Evolutionary conservation across 129 eudicot species (phyloP), one percentile per base, ranked within the genome.

Genomic region (Helichrysum umbraculigerum): DNA sequence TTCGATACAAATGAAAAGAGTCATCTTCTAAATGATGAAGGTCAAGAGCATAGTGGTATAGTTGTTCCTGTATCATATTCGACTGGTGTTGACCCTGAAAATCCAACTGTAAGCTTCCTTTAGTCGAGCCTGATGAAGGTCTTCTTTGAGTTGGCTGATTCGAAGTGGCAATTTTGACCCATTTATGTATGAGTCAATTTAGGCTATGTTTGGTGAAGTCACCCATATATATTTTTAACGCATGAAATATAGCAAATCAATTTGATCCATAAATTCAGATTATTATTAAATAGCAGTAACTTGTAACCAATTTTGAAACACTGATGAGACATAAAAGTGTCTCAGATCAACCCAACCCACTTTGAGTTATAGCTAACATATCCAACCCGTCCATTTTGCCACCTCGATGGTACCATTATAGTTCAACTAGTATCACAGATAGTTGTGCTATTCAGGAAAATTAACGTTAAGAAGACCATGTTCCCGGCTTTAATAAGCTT

Each of bases 1-100:
- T 81, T 87, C 2, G 86, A 90, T 39, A 85, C 96, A 8, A 75
- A 80, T 75, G 91, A 83, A 77, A 85, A 66, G 52, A 81, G 88
- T 67, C 77, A 32, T 63, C 96, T 93, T 54, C 86, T 93, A 19
- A 77, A 79, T 35, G 83, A 70, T 51, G 86, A 73, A 16, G 60
- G 21, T 42, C 76, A 76, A 65, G 82, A 57, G 42, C 59, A 81
- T 33, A 66, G 20, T 35, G 73, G 67, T 29, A 70, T 66, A 32
- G 41, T 34, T n/a, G 75, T 66, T 32, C 61, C 79, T 71, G 65
- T 64, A 80, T 62, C 86, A 78, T 58, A 51, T 17, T 22, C 79
- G 1, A 64, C 75, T 5, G 41, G 22, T 56, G 75, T 41, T 54
- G 81, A 83, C 70, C 56, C 78, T 28, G 72, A 73, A 83, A 80